Conservation (phyloP, 2,329 filamentous ascomycete genomes). For the Blumeria hordei region DNA sequence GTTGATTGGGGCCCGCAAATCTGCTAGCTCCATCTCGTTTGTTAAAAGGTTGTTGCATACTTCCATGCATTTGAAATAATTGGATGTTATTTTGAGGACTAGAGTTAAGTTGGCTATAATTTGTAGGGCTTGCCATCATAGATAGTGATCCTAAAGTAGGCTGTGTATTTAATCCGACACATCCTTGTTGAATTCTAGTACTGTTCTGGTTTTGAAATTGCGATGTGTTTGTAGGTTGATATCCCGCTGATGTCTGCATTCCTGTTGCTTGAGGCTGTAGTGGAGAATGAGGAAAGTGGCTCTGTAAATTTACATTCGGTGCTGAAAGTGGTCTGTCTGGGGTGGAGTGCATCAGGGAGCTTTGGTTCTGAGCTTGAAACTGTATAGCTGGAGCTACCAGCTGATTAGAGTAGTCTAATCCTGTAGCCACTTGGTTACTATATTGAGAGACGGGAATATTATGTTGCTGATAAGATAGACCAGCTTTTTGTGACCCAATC, state of each 20-base stretch:
- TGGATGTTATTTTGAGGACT: constrained; percentile 10
- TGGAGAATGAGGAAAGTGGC: constrained; percentile 46
- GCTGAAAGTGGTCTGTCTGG: constrained; percentile 68
- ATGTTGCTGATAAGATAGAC: constrained; percentile 9
- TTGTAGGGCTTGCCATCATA: constrained; percentile 9
- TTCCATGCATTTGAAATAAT: constrained; percentile 9
- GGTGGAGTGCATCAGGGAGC: constrained; percentile 48
- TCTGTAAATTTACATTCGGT: constrained; percentile 56
- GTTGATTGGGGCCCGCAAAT: constrained; percentile 31
- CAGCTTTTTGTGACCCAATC: constrained; percentile 24
- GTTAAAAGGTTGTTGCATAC: constrained; percentile 11
- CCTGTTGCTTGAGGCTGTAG: constrained; percentile 74
- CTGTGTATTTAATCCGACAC: constrained; percentile 31
- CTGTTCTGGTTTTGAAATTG: constrained; percentile 58
- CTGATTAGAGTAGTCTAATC: constrained; percentile 31
- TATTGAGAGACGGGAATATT: constrained; percentile 13
- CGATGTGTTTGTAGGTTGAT: constrained; percentile 39
- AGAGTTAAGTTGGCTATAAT: constrained; percentile 14
- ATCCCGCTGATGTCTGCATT: constrained; percentile 21
- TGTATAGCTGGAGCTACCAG: constrained; percentile 50
- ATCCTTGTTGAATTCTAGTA: constrained; percentile 37
- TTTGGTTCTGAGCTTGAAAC: constrained; percentile 24
- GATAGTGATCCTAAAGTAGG: constrained; percentile 18
- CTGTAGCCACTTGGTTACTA: constrained; percentile 18
- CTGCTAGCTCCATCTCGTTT: constrained; percentile 24